These are phyloP conservation scores for Nicotiana paniculata DNA, from an alignment of 257 asterid species.

Conservation along the genomic window DNA sequence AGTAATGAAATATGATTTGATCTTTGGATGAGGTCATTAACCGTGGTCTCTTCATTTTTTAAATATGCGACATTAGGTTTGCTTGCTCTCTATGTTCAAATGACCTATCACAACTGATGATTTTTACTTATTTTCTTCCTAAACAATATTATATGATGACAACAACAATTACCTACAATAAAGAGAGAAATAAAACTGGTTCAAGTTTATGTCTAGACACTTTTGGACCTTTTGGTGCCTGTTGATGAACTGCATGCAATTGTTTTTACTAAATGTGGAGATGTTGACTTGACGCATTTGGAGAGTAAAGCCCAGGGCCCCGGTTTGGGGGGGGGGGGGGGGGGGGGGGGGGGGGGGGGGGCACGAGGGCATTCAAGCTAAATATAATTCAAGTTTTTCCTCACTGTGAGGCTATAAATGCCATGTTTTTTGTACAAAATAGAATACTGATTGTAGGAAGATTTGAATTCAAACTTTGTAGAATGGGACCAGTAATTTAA, in stretches of 20 bases:
- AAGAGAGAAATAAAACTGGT: neutral
- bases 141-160: neutral
- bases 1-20: neutral
- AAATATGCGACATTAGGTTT: neutral
- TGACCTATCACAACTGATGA: neutral
- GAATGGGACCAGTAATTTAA: too few relatives aligned
- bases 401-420: neutral
- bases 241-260: neutral
- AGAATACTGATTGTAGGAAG: neutral
- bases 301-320: neutral
- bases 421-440: neutral
- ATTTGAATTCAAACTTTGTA: neutral
- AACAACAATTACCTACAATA: neutral
- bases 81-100: neutral
- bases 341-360: too few relatives aligned
- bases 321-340: too few relatives aligned
- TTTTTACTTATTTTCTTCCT: neutral
- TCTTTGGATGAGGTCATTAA: neutral
- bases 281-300: neutral
- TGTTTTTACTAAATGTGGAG: neutral
- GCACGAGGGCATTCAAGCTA: neutral
- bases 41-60: neutral
- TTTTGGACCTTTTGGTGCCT: neutral
- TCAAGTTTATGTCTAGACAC: neutral
- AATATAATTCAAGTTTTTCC: neutral